A percentile compares a stretch with the other conserved stretches of the same genome.
phyloP scores from a whole-genome alignment of 768 basidiomycete species.

The Xerocomellus amylosporus region DNA sequence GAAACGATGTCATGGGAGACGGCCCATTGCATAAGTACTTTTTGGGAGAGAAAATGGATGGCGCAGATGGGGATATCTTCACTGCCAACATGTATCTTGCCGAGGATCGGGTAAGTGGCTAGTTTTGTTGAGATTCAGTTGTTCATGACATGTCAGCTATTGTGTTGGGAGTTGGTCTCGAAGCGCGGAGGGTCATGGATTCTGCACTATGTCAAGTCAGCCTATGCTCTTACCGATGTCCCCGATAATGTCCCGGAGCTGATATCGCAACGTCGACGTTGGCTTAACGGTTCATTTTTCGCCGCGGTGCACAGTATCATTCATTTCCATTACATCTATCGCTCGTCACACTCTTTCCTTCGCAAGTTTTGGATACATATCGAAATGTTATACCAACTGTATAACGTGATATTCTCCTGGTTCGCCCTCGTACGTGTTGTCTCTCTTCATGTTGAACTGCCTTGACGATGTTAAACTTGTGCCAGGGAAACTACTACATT shows the following conservation, averaged over 20 bases:
- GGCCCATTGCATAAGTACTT: conserved; percentile 96
- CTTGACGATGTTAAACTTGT: neutral
- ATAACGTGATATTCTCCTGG: conserved; percentile 93
- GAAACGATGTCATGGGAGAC: conserved; percentile 79
- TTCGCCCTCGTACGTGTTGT: conserved; percentile 65
- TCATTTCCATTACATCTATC: conserved; percentile 94
- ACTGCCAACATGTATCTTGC: conserved; percentile 97
- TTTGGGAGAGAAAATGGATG: conserved; percentile 93
- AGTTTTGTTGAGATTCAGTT: neutral
- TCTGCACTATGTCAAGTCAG: conserved; percentile 94
- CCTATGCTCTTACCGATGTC: conserved; percentile 90
- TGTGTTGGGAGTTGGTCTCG: conserved; percentile 98
- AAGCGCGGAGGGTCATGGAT: conserved; percentile 90
- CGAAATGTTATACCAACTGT: conserved; percentile 89
- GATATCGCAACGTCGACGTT: conserved; percentile 91
- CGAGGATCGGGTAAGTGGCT: conserved; percentile 66
- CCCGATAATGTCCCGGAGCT: conserved; percentile 94
- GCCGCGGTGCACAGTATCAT: conserved; percentile 89
- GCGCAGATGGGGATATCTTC: conserved; percentile 84
- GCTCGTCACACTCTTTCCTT: conserved; percentile 76
- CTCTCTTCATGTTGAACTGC: neutral
- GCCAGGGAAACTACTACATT: conserved; percentile 86
- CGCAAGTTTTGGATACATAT: conserved; percentile 95
- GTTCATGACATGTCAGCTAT: conserved; percentile 51
- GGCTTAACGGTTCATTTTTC: conserved; percentile 99